Evolutionary conservation across 768 basidiomycete species (phyloP).

Genomic region (Udeniomyces megalosporus): DNA sequence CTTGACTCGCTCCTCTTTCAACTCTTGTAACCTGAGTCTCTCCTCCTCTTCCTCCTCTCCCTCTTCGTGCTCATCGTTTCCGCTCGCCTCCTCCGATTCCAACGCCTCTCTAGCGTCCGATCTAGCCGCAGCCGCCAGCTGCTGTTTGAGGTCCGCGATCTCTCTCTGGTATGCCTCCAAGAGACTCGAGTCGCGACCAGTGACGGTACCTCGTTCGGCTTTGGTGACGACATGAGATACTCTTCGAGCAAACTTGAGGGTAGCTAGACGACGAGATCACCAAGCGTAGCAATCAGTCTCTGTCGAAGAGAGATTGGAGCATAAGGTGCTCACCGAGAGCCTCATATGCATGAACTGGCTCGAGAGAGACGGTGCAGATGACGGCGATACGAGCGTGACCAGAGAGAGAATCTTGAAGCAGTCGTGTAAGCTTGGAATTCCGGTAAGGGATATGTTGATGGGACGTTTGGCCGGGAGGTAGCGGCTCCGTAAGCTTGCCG

Average conservation of each 20-base stretch:
- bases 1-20: not conserved
- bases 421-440: constrained; percentile 30
- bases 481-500: constrained; percentile 28
- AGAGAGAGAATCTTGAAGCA: constrained; percentile 29
- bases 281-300: not conserved
- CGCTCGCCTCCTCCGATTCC: not conserved
- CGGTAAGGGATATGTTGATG: constrained; percentile 28
- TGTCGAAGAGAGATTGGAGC: not conserved
- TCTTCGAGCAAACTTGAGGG: constrained; percentile 29
- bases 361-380: constrained; percentile 25
- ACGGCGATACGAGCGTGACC: constrained; percentile 31
- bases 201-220: constrained; percentile 27
- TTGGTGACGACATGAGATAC: constrained; percentile 30
- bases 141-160: constrained; percentile 24
- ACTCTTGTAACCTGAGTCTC: not conserved
- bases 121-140: constrained; percentile 19
- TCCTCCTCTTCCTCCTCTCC: not conserved
- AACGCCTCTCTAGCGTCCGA: constrained; percentile 1
- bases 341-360: constrained; percentile 27
- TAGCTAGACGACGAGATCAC: constrained; percentile 8
- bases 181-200: constrained; percentile 26
- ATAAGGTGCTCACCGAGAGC: constrained; percentile 22
- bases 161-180: constrained; percentile 26
- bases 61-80: not conserved
- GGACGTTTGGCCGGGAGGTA: constrained; percentile 1